These are phyloP conservation scores for Amborella trichopoda DNA, from an alignment of 164 flowering plant genomes.

Conservation along the genomic window DNA sequence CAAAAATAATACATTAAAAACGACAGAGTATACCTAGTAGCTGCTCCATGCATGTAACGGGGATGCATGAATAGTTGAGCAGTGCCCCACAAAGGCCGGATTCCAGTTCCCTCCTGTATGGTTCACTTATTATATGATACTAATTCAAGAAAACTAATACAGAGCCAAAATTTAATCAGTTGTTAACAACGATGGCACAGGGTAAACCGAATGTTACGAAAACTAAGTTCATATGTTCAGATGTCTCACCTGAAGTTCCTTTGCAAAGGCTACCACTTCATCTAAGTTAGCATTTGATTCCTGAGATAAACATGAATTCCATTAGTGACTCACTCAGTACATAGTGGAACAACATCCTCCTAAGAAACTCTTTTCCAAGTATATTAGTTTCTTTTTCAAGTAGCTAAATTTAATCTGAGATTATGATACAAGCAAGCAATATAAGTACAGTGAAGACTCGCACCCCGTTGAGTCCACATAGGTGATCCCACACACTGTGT, in stretches of 20 bases:
- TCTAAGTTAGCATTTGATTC: slow-evolving; percentile 87
- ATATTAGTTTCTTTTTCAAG: too few relatives aligned
- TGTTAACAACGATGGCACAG: not conserved
- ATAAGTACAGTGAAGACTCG: too few relatives aligned
- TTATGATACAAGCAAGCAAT: too few relatives aligned
- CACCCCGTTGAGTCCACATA: too few relatives aligned
- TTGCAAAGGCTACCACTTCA: slow-evolving; percentile 86
- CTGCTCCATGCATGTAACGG: slow-evolving; percentile 96
- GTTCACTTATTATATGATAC: not conserved
- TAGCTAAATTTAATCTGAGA: too few relatives aligned
- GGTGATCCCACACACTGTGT: too few relatives aligned
- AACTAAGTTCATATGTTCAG: too few relatives aligned
- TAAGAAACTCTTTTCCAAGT: too few relatives aligned
- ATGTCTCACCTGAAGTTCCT: slow-evolving; percentile 74
- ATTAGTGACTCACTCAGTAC: too few relatives aligned
- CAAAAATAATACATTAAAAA: not conserved
- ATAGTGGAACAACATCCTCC: too few relatives aligned
- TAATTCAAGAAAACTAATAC: not conserved
- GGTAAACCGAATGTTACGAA: too few relatives aligned
- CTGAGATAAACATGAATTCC: slow-evolving; percentile 31
- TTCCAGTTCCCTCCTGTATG: slow-evolving; percentile 47
- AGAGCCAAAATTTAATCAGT: not conserved
- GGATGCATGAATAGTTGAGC: slow-evolving; percentile 94
- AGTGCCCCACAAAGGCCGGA: slow-evolving; percentile 89
- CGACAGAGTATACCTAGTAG: slow-evolving; percentile 72